Conservation (phyloP, 805 yeast genomes). For the Metschnikowia orientalis region DNA sequence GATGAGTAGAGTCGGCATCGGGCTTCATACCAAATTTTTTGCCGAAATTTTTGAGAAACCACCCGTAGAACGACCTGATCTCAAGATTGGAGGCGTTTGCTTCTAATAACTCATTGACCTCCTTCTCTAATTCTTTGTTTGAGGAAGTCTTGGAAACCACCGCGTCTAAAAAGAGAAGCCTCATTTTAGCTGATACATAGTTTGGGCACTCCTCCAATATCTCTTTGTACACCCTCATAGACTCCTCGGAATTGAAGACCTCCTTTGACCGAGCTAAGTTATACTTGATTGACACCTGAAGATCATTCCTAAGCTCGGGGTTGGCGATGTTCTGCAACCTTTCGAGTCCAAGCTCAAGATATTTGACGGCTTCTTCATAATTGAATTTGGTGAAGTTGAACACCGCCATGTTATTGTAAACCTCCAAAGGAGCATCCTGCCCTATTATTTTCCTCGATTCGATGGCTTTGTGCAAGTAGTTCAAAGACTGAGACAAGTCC, state of each 20-base stretch:
- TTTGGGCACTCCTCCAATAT: conserved; percentile 61
- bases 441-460: conserved; percentile 42
- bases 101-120: conserved; percentile 51
- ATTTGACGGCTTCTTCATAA: conserved; percentile 50
- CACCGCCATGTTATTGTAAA: conserved; percentile 82
- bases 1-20: conserved; percentile 70
- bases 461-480: conserved; percentile 56
- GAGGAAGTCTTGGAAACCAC: conserved; percentile 34
- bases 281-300: conserved; percentile 39
- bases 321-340: conserved; percentile 28
- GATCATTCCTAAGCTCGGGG: conserved; percentile 34
- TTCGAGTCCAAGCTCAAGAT: conserved; percentile 49
- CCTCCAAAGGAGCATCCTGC: conserved; percentile 50
- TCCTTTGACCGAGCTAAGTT: conserved; percentile 78
- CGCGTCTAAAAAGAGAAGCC: conserved; percentile 61
- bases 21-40: conserved; percentile 44
- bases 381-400: conserved; percentile 66
- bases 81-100: conserved; percentile 63
- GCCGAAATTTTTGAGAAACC: conserved; percentile 70
- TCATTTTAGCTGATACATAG: conserved; percentile 70
- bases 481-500: conserved; percentile 64
- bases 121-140: conserved; percentile 47
- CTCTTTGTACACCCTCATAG: conserved; percentile 47
- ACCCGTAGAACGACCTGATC: conserved; percentile 85
- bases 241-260: conserved; percentile 28